Base-by-base conservation (phyloP, 2,329 filamentous ascomycete species). In the Emergomyces orientalis region DNA sequence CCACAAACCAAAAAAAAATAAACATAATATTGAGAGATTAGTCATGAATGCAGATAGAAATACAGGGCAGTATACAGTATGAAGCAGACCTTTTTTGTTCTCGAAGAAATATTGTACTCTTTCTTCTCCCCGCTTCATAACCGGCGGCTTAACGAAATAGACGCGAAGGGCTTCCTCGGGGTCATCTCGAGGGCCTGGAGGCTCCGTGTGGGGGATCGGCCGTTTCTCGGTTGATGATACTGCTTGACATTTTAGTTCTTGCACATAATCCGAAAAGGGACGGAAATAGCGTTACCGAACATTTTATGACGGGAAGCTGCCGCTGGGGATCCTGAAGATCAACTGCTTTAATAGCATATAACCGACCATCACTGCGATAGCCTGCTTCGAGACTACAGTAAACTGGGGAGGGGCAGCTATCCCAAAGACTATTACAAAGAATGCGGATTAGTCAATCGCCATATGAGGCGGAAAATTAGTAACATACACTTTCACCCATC, bases 131-230 rank as follows among this genome's bases (percentile, higher is more conserved):
- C 61, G 59, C 22, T 66, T 65, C n/a, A 61, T 66, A 13, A 57
- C 59, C 14, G 65, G 58, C 11, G 58, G 61, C 19, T 58, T 63
- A 27, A 66, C 62, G 45, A 67, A 67, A 30, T 64, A 65, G n/a
- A 60, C 62, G 11, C 58, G 59, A 43, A 47, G 58, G 19, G 62
- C 65, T 25, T 49, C 45, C 11, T 22, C 9, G 22, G 45, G 22
- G 39, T 64, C 62, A 49, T 66, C 62, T 7, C 62, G 62, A 14
- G 43, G 32, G 3, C 64, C 64, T 22, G 45, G 56, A 41, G 64
- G 65, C 59, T 67, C 65, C 14, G 59, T 61, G 17, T 67, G 65
- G 17, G 65, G 64, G 22, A 67, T 62, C 7, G 63, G 62, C 19
- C 63, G 13, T 30, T 60, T 65, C 56, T 62, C 64, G 13, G 45